Evolutionary conservation across 2,329 filamentous ascomycete genomes (phyloP).

Genomic region (Plectosphaerella cucumerina): DNA sequence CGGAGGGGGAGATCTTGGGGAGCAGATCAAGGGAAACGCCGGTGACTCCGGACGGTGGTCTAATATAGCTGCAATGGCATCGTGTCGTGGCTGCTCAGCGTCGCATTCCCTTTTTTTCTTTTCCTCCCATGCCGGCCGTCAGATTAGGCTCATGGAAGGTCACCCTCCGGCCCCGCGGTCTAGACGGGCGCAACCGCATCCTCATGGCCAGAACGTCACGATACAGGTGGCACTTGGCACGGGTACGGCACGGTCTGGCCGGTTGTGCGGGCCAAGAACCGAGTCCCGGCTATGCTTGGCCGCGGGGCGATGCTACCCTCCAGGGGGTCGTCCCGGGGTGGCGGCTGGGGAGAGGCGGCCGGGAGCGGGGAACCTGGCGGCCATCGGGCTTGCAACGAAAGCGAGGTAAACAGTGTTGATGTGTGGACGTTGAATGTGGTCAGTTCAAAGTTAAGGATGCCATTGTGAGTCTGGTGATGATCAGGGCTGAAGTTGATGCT

Average conservation of each 20-base stretch:
- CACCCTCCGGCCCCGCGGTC: not conserved
- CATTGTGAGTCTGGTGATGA: no score
- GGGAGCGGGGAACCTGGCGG: not conserved
- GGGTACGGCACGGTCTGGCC: not conserved
- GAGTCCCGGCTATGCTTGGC: constrained; percentile 1
- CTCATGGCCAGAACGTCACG: not conserved
- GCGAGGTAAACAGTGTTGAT: no score
- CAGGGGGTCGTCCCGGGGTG: not conserved
- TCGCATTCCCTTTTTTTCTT: not conserved
- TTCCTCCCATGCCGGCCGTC: not conserved
- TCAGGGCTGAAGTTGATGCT: no score
- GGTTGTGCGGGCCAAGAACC: constrained; percentile 3
- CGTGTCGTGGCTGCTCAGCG: not conserved
- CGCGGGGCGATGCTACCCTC: not conserved
- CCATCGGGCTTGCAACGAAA: no score
- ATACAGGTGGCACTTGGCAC: not conserved
- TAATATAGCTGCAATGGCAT: not conserved
- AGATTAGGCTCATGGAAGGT: not conserved
- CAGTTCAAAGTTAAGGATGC: no score
- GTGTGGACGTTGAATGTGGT: no score
- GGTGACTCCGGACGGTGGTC: not conserved
- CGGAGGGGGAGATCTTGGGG: not conserved
- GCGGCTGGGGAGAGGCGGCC: no score
- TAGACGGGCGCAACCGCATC: not conserved
- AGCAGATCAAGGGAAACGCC: not conserved